These are phyloP conservation scores for Bruguiera hainesii DNA, from an alignment of 441 rosid species.

Conservation along the genomic window DNA sequence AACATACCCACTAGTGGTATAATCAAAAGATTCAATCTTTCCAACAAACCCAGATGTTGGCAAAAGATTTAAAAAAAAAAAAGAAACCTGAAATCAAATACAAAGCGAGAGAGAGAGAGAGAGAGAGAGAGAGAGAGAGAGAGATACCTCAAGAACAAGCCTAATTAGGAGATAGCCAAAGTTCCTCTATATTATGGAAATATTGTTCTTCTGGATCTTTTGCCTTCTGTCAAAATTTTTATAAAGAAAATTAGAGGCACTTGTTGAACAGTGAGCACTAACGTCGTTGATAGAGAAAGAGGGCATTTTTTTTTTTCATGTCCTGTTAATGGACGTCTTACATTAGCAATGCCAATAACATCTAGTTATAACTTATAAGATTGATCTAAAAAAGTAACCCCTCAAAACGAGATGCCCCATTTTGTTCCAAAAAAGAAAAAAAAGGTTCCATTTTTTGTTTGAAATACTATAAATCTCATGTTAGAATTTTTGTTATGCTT, in stretches of 20 bases:
- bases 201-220: background rate
- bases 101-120: slow-evolving; percentile 16
- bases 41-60: slow-evolving; percentile 23
- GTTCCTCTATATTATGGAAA: background rate
- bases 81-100: slow-evolving; percentile 30
- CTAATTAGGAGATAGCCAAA: background rate
- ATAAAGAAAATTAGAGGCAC: background rate
- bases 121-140: background rate
- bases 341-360: no score
- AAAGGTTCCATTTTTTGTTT: no score
- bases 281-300: no score
- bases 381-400: no score
- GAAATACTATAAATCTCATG: no score
- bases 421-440: no score
- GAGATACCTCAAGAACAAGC: background rate
- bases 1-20: slow-evolving; percentile 25
- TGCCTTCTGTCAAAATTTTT: background rate
- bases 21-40: slow-evolving; percentile 24
- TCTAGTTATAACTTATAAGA: no score
- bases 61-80: slow-evolving; percentile 14
- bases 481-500: no score
- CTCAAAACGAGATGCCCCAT: no score
- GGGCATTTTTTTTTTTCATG: no score
- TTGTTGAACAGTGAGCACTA: no score
- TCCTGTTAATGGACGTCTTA: no score